Conservation (phyloP, 1,139 yeast species). For the Scheffersomyces insectosa region DNA sequence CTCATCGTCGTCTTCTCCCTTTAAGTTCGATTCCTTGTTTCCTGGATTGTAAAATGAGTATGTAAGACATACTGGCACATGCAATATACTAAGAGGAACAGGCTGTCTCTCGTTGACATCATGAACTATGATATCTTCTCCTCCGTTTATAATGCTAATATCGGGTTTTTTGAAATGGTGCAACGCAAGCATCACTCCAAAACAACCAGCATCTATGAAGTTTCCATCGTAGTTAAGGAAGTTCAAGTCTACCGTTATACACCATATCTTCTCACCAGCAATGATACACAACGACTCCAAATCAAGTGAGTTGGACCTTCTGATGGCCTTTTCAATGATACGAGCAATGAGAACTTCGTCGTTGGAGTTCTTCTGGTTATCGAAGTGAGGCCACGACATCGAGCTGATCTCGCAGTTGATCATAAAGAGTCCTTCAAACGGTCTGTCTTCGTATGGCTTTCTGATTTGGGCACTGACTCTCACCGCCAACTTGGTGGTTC, state of each 20-base stretch:
- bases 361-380: conserved; percentile 66
- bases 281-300: conserved; percentile 86
- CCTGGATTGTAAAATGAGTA: conserved; percentile 78
- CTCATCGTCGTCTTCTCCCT: conserved; percentile 61
- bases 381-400: conserved; percentile 86
- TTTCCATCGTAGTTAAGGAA: conserved; percentile 91
- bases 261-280: conserved; percentile 92
- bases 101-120: conserved; percentile 80
- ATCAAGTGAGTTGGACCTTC: conserved; percentile 88
- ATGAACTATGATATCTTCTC: conserved; percentile 63
- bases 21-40: conserved; percentile 64
- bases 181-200: conserved; percentile 86
- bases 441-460: conserved; percentile 85
- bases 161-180: conserved; percentile 85
- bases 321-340: conserved; percentile 84
- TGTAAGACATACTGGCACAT: conserved; percentile 89
- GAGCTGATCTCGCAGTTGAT: conserved; percentile 87
- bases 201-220: conserved; percentile 83
- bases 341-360: conserved; percentile 81
- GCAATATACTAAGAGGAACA: conserved; percentile 80
- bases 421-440: conserved; percentile 86
- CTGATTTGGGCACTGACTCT: conserved; percentile 79
- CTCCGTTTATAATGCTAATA: conserved; percentile 65
- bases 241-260: conserved; percentile 84
- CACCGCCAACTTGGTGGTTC: conserved; percentile 70